Percentiles rank a stretch among this genome's conserved stretches.
These are phyloP conservation scores for Haemoproteus tartakovskyi DNA, from an alignment of 169 alveolate genomes.

Conservation along the genomic window DNA sequence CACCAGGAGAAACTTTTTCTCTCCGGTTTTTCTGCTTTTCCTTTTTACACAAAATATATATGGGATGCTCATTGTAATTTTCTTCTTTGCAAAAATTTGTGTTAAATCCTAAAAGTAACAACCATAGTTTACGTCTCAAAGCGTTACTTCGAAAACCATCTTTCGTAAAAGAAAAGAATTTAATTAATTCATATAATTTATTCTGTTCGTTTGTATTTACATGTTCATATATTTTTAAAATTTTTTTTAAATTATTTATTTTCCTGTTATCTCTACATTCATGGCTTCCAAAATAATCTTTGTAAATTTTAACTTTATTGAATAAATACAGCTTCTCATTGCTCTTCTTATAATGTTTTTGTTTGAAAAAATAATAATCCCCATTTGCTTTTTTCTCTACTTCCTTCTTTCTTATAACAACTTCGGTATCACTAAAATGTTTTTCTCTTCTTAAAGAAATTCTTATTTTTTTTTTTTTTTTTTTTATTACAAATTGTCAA, in stretches of 20 bases:
- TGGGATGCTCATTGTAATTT: slow-evolving; percentile 58
- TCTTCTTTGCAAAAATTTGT: slow-evolving; percentile 38
- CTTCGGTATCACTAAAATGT: slow-evolving; percentile 42
- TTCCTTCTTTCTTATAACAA: slow-evolving; percentile 16
- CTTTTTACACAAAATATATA: slow-evolving; percentile 37
- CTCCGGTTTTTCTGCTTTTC: slow-evolving; percentile 14
- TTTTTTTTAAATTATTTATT: slow-evolving; percentile 23
- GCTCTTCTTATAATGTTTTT: slow-evolving; percentile 14
- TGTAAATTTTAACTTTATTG: slow-evolving; percentile 30
- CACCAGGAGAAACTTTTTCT: slow-evolving; percentile 8
- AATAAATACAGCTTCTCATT: slow-evolving; percentile 9
- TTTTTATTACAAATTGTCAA: slow-evolving; percentile 53
- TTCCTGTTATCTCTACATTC: slow-evolving; percentile 19
- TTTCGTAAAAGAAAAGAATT: slow-evolving; percentile 47
- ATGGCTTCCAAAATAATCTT: slow-evolving; percentile 44
- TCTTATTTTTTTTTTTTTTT: slow-evolving; percentile 38
- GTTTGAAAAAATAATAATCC: slow-evolving; percentile 8
- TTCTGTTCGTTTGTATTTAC: slow-evolving; percentile 28
- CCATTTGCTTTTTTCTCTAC: slow-evolving; percentile 26
- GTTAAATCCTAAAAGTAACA: slow-evolving; percentile 48
- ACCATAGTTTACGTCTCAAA: slow-evolving; percentile 50
- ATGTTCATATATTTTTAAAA: slow-evolving; percentile 60
- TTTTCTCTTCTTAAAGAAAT: slow-evolving; percentile 30
- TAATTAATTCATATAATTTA: slow-evolving; percentile 42
- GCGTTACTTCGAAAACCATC: slow-evolving; percentile 56